Evolutionary conservation across 164 flowering plant genomes (phyloP).

Genomic region (Annona cherimola): DNA sequence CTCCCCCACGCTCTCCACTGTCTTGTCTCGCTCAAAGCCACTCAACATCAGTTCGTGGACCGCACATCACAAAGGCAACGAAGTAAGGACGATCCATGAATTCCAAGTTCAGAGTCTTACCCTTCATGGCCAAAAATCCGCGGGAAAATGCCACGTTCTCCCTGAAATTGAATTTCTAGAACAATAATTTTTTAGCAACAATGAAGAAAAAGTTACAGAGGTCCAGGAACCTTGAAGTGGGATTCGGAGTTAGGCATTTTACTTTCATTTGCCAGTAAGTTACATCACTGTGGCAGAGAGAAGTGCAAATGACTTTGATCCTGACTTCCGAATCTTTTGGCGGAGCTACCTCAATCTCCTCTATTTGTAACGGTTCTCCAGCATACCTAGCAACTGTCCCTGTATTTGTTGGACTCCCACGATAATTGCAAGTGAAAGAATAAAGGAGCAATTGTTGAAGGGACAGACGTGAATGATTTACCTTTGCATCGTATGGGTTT

Average conservation of each 20-base stretch:
- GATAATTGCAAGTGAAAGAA: neutral
- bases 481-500: conserved; percentile 1
- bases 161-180: conserved; percentile 15
- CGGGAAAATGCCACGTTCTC: conserved; percentile 29
- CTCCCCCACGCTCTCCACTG: conserved; percentile 71
- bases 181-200: too few species aligned
- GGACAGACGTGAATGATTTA: neutral
- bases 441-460: neutral
- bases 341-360: conserved; percentile 55
- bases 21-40: conserved; percentile 16
- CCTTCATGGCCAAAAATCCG: conserved; percentile 71
- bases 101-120: neutral
- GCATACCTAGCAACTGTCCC: conserved; percentile 47
- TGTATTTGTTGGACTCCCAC: conserved; percentile 7
- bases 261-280: conserved; percentile 40
- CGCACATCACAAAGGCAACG: neutral
- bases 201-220: too few species aligned
- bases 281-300: conserved; percentile 56
- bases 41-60: neutral
- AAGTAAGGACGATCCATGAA: neutral
- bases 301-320: conserved; percentile 54
- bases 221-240: too few species aligned
- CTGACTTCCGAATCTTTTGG: conserved; percentile 54
- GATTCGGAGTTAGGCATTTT: neutral
- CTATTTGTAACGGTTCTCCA: conserved; percentile 49